Percentiles rank a stretch among this genome's conserved stretches.
These are phyloP conservation scores for Capsicum baccatum DNA, from an alignment of 257 asterid genomes.

Conservation along the genomic window DNA sequence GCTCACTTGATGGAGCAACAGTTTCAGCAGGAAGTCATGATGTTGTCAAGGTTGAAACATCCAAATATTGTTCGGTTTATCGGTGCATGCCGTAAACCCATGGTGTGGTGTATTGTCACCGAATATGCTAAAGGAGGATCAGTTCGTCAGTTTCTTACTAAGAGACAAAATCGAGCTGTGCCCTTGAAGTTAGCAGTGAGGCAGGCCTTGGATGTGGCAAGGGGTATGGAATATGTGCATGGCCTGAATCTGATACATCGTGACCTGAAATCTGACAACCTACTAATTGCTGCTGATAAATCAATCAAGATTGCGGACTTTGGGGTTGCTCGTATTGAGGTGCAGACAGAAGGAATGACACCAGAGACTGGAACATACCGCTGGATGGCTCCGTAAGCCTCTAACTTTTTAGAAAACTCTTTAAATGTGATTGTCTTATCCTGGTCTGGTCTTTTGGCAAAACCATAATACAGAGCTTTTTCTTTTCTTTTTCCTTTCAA, in stretches of 20 bases:
- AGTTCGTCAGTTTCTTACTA: slow-evolving; percentile 83
- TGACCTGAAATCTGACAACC: slow-evolving; percentile 95
- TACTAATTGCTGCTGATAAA: slow-evolving; percentile 85
- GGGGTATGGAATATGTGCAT: slow-evolving; percentile 98
- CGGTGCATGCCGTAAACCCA: slow-evolving; percentile 92
- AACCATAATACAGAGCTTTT: neutral
- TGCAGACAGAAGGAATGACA: slow-evolving; percentile 99
- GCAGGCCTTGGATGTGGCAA: slow-evolving; percentile 99
- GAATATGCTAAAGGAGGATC: slow-evolving; percentile 99
- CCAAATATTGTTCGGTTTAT: slow-evolving; percentile 95
- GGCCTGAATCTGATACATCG: slow-evolving; percentile 88
- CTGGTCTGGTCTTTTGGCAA: neutral
- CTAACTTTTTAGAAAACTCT: neutral
- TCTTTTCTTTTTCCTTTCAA: neutral
- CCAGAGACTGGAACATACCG: slow-evolving; percentile 99
- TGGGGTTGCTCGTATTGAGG: slow-evolving; percentile 98
- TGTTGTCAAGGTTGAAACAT: slow-evolving; percentile 86
- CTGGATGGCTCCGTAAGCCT: slow-evolving; percentile 99
- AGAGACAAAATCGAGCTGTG: slow-evolving; percentile 83
- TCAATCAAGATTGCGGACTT: slow-evolving; percentile 97
- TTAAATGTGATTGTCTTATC: neutral
- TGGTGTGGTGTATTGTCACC: slow-evolving; percentile 99
- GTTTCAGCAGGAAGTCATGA: slow-evolving; percentile 98
- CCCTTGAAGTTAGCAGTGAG: slow-evolving; percentile 94
- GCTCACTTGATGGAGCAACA: slow-evolving; percentile 96